Evolutionary conservation across 2,329 filamentous ascomycete species (phyloP).

Genomic region (Annulohypoxylon truncatum): DNA sequence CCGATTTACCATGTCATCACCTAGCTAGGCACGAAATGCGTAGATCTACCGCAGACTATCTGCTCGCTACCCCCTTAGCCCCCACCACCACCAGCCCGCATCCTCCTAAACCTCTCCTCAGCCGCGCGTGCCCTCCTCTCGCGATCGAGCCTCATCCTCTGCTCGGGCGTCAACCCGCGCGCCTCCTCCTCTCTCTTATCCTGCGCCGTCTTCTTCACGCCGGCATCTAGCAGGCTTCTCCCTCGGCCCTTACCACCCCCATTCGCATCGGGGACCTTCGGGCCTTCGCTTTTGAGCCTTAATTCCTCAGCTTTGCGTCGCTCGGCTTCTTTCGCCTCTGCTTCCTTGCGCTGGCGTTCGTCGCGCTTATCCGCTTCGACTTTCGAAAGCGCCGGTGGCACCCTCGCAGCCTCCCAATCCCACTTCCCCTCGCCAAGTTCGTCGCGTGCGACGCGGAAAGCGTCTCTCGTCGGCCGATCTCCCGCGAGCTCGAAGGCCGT

Average conservation of each 20-base stretch:
- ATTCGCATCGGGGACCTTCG: conserved; percentile 58
- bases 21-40: background rate
- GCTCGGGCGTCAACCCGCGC: conserved; percentile 87
- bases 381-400: conserved; percentile 77
- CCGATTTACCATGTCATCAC: background rate
- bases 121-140: conserved; percentile 91
- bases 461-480: conserved; percentile 86
- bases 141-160: conserved; percentile 83
- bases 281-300: conserved; percentile 74
- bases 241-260: conserved; percentile 53
- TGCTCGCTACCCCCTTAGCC: conserved; percentile 44
- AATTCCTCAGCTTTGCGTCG: conserved; percentile 80
- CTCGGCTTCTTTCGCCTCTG: conserved; percentile 74
- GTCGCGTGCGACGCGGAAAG: conserved; percentile 87
- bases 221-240: conserved; percentile 67
- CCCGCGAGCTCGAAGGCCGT: conserved; percentile 88
- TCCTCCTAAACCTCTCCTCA: conserved; percentile 82
- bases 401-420: conserved; percentile 80
- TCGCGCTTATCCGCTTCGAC: conserved; percentile 77
- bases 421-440: conserved; percentile 82
- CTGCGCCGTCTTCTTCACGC: conserved; percentile 76
- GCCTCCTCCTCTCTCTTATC: conserved; percentile 86
- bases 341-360: conserved; percentile 76
- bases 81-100: conserved; percentile 57
- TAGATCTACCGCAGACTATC: background rate